Base-by-base conservation (phyloP, 257 asterid species). In the Solanum peruvianum region DNA sequence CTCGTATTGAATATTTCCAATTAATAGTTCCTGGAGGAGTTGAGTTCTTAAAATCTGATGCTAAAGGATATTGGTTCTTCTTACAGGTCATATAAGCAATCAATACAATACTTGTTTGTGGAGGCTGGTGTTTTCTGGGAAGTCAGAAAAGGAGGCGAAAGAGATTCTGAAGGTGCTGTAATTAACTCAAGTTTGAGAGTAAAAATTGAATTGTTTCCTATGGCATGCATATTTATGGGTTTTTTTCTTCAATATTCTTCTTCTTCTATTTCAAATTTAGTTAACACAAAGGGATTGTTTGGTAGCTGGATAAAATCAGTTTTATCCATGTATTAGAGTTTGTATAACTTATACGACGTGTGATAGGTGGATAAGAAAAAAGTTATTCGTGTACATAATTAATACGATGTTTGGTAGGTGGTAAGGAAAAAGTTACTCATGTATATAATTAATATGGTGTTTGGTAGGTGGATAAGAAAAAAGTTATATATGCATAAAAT, bases 21-120 rank as follows among this genome's bases (percentile, higher is more conserved):
- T 45, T 45, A 70, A 85, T 67, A 3, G 72, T n/a, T 44, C 47
- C 70, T 31, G 44, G n/a, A 7, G 4, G 21, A 8, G 64, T 77
- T 9, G 84, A 27, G 15, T 77, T 35, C 11, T 77, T 77, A 77
- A 77, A 27, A 45, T 44, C n/a, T 44, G 41, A 44, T 77, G 84
- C 64, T 44, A 4, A 77, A 44, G 64, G 21, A 25, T 45, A 77
- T 44, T 77, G 84, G 84, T 87, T 72, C 70, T 69, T 86, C 86
- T 89, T 87, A 91, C 94, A 96, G 97, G 94, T 90, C 99, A 96
- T 87, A 52, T 85, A 47, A 91, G 90, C 86, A 96, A 96, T 86
- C 95, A 80, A 89, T 89, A 93, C 67, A 88, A 93, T 86, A 93
- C 98, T 85, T 96, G 99, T 90, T 86, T 94, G 33, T 93, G 96